Conservation (phyloP, 768 basidiomycete species). For the Rhizopogon vesiculosus region DNA sequence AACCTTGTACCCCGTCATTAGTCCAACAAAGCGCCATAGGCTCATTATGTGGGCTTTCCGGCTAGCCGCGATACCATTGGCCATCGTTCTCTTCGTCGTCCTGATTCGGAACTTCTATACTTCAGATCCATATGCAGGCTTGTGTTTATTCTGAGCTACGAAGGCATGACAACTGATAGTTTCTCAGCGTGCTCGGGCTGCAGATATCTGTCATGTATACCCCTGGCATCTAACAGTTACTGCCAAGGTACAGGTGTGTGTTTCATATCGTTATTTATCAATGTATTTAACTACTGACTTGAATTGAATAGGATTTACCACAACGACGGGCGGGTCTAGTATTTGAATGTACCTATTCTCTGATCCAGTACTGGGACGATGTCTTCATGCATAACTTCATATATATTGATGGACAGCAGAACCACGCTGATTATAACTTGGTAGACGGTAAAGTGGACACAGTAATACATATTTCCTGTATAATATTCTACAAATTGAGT, state of each 20-base stretch:
- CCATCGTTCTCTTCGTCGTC: slow-evolving; percentile 76
- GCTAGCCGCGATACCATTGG: slow-evolving; percentile 66
- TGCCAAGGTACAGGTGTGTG: slow-evolving; percentile 46
- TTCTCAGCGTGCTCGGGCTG: slow-evolving; percentile 76
- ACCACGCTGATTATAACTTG: not conserved
- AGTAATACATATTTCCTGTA: too few species aligned
- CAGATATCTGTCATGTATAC: slow-evolving; percentile 87
- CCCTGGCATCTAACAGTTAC: slow-evolving; percentile 63
- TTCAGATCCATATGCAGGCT: slow-evolving; percentile 79
- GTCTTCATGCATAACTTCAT: not conserved
- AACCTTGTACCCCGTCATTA: slow-evolving; percentile 87
- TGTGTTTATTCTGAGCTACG: slow-evolving; percentile 14
- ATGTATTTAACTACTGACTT: slow-evolving; percentile 2
- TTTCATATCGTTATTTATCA: too few species aligned
- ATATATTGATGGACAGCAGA: slow-evolving; percentile 1
- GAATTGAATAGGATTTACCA: slow-evolving; percentile 19
- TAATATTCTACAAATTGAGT: too few species aligned
- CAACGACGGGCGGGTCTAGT: slow-evolving; percentile 26
- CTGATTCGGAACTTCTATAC: slow-evolving; percentile 89
- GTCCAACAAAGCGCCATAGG: slow-evolving; percentile 68
- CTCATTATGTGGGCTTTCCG: slow-evolving; percentile 71
- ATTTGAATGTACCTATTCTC: slow-evolving; percentile 10
- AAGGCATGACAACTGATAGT: not conserved
- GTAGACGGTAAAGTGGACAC: not conserved
- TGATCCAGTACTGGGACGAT: not conserved